A percentile compares a stretch with the other conserved stretches of the same genome.
Conservation (phyloP, 768 basidiomycete species). For the Panaeolus cyanescens region DNA sequence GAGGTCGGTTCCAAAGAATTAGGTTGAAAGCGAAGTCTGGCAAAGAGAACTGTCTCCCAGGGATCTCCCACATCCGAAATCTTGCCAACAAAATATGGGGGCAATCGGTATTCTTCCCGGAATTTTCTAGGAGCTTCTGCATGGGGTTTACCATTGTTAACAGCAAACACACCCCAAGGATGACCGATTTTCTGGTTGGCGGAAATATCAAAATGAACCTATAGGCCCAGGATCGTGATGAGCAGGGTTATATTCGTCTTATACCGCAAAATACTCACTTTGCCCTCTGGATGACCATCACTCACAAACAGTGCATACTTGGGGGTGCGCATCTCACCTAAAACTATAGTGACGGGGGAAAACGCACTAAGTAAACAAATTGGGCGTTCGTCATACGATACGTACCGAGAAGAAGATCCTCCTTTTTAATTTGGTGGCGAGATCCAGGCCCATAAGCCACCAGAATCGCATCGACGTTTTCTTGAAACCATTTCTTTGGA, state of each 20-base stretch:
- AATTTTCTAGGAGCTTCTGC: conserved; percentile 50
- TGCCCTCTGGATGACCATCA: conserved; percentile 19
- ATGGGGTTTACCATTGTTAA: conserved; percentile 19
- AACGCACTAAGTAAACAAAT: no score
- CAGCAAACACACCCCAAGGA: conserved; percentile 20
- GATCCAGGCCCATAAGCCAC: conserved; percentile 50
- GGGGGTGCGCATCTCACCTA: background rate
- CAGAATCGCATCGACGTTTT: conserved; percentile 68
- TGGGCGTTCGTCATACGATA: conserved; percentile 15
- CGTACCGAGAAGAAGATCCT: conserved; percentile 59
- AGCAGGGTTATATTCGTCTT: background rate
- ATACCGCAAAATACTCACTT: conserved; percentile 9
- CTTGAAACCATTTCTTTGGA: conserved; percentile 73
- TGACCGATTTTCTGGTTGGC: conserved; percentile 14
- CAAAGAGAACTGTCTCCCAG: conserved; percentile 65
- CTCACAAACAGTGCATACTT: conserved; percentile 25
- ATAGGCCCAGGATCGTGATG: background rate
- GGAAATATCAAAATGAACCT: conserved; percentile 21
- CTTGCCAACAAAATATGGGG: conserved; percentile 47
- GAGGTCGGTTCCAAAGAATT: conserved; percentile 59
- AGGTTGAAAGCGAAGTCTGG: conserved; percentile 65
- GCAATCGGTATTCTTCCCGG: conserved; percentile 28
- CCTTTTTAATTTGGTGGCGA: conserved; percentile 50
- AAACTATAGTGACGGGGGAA: background rate
- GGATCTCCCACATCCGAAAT: conserved; percentile 45